A percentile compares a stretch with the other conserved stretches of the same genome.
These are phyloP conservation scores for Quercus lobata DNA, from an alignment of 331 rosid species.

Conservation along the genomic window DNA sequence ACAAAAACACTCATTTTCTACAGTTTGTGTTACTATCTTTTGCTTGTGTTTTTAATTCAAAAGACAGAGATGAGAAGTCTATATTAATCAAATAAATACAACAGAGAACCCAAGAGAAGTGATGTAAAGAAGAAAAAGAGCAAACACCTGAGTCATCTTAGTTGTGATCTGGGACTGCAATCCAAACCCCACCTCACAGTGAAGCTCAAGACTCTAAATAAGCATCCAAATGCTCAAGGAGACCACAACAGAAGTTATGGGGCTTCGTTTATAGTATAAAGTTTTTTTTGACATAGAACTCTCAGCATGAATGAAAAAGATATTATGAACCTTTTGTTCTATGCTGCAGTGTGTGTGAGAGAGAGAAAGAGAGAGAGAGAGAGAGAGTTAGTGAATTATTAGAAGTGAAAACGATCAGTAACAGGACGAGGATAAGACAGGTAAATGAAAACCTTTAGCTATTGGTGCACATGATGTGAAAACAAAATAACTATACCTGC, in stretches of 20 bases:
- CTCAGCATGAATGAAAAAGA: background rate
- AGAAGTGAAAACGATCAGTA: background rate
- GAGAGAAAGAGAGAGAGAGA: background rate
- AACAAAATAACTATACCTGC: background rate
- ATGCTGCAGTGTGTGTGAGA: background rate
- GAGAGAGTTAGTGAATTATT: background rate
- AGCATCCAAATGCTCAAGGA: background rate
- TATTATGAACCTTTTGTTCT: background rate
- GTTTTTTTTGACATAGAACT: background rate
- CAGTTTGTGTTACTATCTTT: too few relatives aligned
- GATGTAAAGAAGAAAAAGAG: background rate
- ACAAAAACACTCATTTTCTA: too few relatives aligned
- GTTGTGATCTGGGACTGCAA: background rate
- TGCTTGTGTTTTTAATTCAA: too few relatives aligned
- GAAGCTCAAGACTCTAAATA: background rate
- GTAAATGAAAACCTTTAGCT: background rate
- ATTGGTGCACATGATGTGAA: background rate
- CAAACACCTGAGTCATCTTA: background rate
- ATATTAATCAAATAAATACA: background rate
- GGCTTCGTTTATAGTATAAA: background rate
- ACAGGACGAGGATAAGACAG: background rate
- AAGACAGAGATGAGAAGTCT: background rate
- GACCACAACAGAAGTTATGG: background rate
- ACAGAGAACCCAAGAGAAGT: background rate
- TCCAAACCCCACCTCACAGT: constrained; percentile 1